Evolutionary conservation across 208 protist species (phyloP).

Genomic region (Acanthamoeba triangularis): DNA sequence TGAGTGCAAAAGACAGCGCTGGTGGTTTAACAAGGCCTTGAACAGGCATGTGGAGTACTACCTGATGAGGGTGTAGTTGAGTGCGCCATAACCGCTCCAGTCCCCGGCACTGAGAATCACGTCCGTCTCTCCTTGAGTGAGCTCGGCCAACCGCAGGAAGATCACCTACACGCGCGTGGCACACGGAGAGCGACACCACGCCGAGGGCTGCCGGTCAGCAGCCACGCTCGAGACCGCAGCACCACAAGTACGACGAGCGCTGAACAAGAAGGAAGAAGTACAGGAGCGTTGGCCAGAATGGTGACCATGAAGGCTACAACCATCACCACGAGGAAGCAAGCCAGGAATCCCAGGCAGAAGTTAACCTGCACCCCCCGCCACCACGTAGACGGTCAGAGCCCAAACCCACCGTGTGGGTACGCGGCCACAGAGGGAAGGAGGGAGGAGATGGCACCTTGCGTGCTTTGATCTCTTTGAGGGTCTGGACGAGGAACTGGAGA

Average conservation of each 20-base stretch:
- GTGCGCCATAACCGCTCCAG: constrained; percentile 16
- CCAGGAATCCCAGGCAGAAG: constrained; percentile 60
- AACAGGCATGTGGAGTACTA: not conserved
- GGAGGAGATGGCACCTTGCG: not conserved
- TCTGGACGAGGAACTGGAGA: constrained; percentile 42
- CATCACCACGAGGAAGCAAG: constrained; percentile 75
- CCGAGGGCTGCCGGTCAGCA: not conserved
- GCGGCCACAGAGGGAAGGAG: not conserved
- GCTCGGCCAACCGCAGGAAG: constrained; percentile 85
- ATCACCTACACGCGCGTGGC: constrained; percentile 73
- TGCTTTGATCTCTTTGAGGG: constrained; percentile 33
- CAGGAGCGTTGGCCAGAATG: constrained; percentile 62
- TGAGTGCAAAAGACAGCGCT: not conserved
- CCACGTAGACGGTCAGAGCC: not conserved
- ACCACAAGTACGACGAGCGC: not conserved
- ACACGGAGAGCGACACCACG: too few relatives aligned
- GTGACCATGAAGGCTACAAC: constrained; percentile 70
- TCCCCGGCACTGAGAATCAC: not conserved
- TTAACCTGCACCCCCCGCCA: not conserved
- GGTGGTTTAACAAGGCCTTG: not conserved
- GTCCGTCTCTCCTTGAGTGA: constrained; percentile 80
- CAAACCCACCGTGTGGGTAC: too few relatives aligned
- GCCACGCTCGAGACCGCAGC: not conserved
- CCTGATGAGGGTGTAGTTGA: constrained; percentile 54
- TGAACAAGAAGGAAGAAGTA: not conserved